These are phyloP conservation scores for Spinellus fusiger DNA, from an alignment of 192 early-diverging fungal species.

Conservation along the genomic window DNA sequence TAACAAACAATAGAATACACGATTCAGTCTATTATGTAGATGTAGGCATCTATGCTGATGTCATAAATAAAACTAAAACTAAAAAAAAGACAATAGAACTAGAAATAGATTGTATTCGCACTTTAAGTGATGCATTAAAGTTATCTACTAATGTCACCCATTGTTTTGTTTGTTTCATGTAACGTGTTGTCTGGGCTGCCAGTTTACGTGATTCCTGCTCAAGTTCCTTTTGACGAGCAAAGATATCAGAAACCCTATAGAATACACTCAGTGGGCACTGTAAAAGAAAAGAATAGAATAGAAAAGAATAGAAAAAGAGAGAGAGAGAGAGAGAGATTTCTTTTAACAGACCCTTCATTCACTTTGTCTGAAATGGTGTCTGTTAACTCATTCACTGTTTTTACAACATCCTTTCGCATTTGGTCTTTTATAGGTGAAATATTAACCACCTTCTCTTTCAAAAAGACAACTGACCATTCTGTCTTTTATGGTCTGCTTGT, in stretches of 20 bases:
- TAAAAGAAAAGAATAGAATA: not conserved
- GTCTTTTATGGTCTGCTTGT: conserved; percentile 41
- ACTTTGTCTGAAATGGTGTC: conserved; percentile 54
- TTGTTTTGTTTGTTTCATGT: conserved; percentile 62
- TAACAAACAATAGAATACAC: conserved; percentile 24
- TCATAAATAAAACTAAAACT: not conserved
- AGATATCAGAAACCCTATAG: conserved; percentile 50
- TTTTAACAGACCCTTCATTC: conserved; percentile 41
- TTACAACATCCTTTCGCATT: conserved; percentile 47
- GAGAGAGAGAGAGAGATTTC: not conserved
- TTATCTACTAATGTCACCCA: conserved; percentile 73
- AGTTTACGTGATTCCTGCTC: conserved; percentile 55
- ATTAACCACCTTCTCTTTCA: not conserved
- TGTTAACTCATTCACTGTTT: conserved; percentile 43
- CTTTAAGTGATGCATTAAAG: conserved; percentile 77
- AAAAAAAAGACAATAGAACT: not conserved
- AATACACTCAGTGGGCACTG: not conserved
- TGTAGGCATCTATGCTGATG: not conserved
- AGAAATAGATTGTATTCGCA: conserved; percentile 16
- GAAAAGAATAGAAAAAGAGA: not conserved
- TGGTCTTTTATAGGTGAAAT: conserved; percentile 41
- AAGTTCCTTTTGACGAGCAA: conserved; percentile 58
- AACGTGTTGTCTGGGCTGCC: conserved; percentile 39
- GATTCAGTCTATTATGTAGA: too few species aligned
- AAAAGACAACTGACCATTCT: conserved; percentile 41